Evolutionary conservation across 306 rosid genomes (phyloP).

Genomic region (Lathyrus tuberosus): DNA sequence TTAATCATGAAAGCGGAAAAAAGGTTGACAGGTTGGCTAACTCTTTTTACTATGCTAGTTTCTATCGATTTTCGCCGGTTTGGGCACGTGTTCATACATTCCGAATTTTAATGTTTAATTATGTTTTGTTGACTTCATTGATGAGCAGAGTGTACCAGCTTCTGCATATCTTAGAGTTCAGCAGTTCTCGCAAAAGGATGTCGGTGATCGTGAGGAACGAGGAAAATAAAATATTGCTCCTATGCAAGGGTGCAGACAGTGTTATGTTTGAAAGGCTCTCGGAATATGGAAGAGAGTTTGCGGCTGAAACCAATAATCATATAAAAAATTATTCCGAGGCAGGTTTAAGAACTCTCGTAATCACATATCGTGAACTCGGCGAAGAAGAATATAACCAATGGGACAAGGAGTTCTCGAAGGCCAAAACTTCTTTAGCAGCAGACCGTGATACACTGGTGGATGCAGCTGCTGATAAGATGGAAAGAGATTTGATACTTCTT

Average conservation of each 20-base stretch:
- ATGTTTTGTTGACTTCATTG: slow-evolving; percentile 33
- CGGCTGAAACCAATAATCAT: slow-evolving; percentile 69
- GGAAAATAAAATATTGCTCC: slow-evolving; percentile 66
- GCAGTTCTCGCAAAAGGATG: slow-evolving; percentile 92
- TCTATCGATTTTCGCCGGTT: neutral
- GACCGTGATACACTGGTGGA: slow-evolving; percentile 62
- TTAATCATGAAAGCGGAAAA: slow-evolving; percentile 56
- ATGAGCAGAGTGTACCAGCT: slow-evolving; percentile 64
- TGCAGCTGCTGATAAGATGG: slow-evolving; percentile 66
- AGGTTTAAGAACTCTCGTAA: slow-evolving; percentile 83
- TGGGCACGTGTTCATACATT: neutral
- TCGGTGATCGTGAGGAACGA: slow-evolving; percentile 79
- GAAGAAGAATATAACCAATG: slow-evolving; percentile 66
- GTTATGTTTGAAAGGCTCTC: slow-evolving; percentile 78
- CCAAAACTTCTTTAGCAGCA: slow-evolving; percentile 63
- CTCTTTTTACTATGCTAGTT: slow-evolving; percentile 41
- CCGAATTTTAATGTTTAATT: slow-evolving; percentile 12
- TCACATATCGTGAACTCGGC: slow-evolving; percentile 65
- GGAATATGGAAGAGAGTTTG: slow-evolving; percentile 64
- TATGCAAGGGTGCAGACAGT: slow-evolving; percentile 97
- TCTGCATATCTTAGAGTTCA: slow-evolving; percentile 82
- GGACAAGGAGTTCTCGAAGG: slow-evolving; percentile 63
- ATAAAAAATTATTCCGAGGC: slow-evolving; percentile 78
- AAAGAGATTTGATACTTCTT: slow-evolving; percentile 70
- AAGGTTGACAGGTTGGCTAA: slow-evolving; percentile 84